These are phyloP conservation scores for Porosira glacialis DNA, from an alignment of 352 stramenopile genomes.

Conservation along the genomic window DNA sequence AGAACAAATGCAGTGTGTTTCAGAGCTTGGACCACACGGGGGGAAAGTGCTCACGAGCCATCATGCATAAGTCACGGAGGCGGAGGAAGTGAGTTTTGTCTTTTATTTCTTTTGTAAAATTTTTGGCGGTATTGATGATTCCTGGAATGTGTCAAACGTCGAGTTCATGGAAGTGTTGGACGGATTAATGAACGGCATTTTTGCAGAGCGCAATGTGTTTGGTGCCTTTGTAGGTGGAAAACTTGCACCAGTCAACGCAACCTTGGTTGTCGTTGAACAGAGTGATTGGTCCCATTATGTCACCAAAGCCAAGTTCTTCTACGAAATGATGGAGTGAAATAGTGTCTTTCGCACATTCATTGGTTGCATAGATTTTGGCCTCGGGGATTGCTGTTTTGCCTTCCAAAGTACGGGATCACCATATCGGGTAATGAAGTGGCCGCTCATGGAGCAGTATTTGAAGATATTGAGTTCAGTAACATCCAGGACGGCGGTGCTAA, in stretches of 20 bases:
- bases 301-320: neutral
- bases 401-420: neutral
- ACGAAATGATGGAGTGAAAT: neutral
- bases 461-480: neutral
- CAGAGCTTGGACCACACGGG: no score
- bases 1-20: no score
- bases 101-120: constrained; percentile 2
- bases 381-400: neutral
- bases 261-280: constrained; percentile 6
- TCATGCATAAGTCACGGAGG: neutral
- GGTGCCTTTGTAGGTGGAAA: neutral
- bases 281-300: neutral
- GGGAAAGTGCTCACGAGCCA: no score
- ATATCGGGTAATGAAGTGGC: neutral
- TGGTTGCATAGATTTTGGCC: constrained; percentile 6
- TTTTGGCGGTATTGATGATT: neutral
- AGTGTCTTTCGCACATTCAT: neutral
- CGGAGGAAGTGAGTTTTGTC: neutral
- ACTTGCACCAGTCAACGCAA: neutral
- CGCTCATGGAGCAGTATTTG: neutral
- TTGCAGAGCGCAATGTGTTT: constrained; percentile 2
- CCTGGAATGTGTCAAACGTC: neutral
- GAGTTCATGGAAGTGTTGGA: neutral
- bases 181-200: neutral
- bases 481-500: neutral